phyloP scores from a whole-genome alignment of 106 monocot genomes.

The Dendrobium huoshanense region DNA sequence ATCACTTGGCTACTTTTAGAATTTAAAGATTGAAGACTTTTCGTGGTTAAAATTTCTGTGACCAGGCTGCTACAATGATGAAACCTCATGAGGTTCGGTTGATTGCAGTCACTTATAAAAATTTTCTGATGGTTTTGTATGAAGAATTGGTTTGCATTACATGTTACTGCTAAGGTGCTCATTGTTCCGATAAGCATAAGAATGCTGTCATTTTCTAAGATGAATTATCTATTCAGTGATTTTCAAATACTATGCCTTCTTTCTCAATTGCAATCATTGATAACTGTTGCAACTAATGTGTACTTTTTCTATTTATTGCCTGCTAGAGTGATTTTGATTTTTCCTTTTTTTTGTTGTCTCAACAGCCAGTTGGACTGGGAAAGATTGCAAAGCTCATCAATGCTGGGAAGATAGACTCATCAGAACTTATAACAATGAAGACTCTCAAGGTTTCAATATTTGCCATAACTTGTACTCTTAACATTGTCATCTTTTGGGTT shows the following conservation, averaged over 20 bases:
- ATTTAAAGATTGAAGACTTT: too few species aligned
- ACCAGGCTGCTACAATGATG: too few species aligned
- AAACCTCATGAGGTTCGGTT: too few species aligned
- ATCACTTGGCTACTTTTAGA: too few species aligned
- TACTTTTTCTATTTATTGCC: background rate
- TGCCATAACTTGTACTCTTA: background rate
- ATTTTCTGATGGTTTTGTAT: too few species aligned
- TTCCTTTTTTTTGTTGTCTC: background rate
- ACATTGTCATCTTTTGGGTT: background rate
- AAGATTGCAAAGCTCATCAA: slow-evolving; percentile 72
- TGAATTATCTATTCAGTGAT: background rate
- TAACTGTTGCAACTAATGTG: background rate
- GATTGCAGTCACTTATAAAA: too few species aligned
- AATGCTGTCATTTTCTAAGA: background rate
- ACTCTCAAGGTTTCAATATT: slow-evolving; percentile 49
- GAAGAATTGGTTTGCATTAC: too few species aligned
- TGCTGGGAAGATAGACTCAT: slow-evolving; percentile 68
- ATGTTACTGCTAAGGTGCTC: background rate
- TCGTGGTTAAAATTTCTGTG: too few species aligned
- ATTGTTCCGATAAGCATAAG: background rate
- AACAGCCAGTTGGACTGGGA: slow-evolving; percentile 57
- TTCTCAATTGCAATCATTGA: background rate
- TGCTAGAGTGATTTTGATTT: background rate
- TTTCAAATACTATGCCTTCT: background rate
- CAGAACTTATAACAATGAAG: slow-evolving; percentile 69